Base-by-base conservation (phyloP, 208 protist genomes). In the Acanthamoeba triangularis region DNA sequence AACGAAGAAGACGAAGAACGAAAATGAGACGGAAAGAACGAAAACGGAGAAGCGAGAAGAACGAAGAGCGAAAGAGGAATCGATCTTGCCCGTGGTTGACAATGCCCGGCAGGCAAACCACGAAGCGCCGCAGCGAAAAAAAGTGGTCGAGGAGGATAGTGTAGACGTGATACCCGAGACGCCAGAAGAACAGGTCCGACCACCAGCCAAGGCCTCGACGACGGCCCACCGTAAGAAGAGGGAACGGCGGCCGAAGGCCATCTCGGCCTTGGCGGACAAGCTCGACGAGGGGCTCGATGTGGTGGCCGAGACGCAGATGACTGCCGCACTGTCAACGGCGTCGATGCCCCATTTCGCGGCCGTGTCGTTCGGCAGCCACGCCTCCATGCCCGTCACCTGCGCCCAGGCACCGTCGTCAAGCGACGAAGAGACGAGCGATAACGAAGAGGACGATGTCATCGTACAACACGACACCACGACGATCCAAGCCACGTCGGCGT, bases 311-410 rank as follows among this genome's bases (percentile, higher is more conserved):
- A 63, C 80, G 80, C 49, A n/a, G 80, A 20, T 63, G 49, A 35
- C 80, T 8, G 80, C 74, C 65, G 35, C 37, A 10, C 1, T 30
- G 13, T 37, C 72, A 10, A 49, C 72, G 11, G 33, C 72, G 18
- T 41, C 61, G 2, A 63, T 85, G 41, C 80, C 41, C 20, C 49
- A 88, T 49, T 88, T 88, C 80, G 63, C 80, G 0, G 80, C 80
- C 16, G 80, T 88, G 14, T 88, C 80, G 44, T 11, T 88, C 20
- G 74, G 74, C 20, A 82, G 74, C 44, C 11, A 16, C 18, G 80
- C 80, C 25, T 88, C 80, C 14, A 41, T 88, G 80, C 80, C 80
- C 30, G 49, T 88, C 80, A 88, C 80, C n/a, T 88, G 80, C 52
- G 80, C 33, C 18, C 33, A 30, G 47, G 7, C 3, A 0, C 1